These are phyloP conservation scores for Hondaea fermentalgiana DNA, from an alignment of 108 stramenopile species.

Conservation along the genomic window DNA sequence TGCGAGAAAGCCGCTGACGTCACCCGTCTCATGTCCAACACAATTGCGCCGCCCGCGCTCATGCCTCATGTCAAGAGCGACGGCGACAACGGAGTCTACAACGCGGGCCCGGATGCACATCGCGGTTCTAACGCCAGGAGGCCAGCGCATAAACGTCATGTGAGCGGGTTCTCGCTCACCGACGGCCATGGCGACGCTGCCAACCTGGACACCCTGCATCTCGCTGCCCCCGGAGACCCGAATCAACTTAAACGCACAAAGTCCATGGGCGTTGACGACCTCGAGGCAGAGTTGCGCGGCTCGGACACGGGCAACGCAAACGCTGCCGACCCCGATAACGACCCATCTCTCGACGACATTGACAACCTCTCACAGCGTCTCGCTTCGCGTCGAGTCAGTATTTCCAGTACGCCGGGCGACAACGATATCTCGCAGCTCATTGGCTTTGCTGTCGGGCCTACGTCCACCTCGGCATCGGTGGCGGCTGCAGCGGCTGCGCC, in stretches of 20 bases:
- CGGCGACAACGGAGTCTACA: not conserved
- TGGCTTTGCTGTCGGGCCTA: not conserved
- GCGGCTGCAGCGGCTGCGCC: not conserved
- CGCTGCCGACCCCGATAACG: not conserved
- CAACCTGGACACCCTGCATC: not conserved
- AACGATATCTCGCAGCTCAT: not conserved
- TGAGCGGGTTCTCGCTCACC: constrained; percentile 3
- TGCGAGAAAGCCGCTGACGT: not conserved
- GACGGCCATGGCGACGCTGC: not conserved
- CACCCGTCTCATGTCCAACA: not conserved
- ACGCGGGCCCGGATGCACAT: not conserved
- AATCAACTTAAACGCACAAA: not conserved
- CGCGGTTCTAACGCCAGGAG: not conserved
- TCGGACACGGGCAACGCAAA: not conserved
- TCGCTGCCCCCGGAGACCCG: not conserved
- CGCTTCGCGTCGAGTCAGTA: not conserved
- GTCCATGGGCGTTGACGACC: not conserved
- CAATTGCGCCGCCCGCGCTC: not conserved
- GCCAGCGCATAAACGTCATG: not conserved
- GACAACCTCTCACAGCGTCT: not conserved
- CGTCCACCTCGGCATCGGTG: not conserved
- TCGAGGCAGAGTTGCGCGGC: not conserved
- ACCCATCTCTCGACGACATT: not conserved
- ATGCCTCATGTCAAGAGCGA: not conserved
- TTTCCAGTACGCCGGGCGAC: not conserved